Evolutionary conservation across 768 basidiomycete species (phyloP).

Genomic region (Amanita rimosa): DNA sequence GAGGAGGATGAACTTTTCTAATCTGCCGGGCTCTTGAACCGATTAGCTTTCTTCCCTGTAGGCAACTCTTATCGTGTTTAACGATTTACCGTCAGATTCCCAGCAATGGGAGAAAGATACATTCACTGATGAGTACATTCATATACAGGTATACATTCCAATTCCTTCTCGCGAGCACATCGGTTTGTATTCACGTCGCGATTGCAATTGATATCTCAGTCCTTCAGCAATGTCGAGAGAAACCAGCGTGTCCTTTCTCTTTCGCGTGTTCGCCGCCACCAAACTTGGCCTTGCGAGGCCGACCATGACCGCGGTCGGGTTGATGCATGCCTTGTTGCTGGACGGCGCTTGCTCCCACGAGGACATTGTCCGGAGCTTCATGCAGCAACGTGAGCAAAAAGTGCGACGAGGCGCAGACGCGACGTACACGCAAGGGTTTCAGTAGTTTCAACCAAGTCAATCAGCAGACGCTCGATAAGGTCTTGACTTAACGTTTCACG

Average conservation of each 20-base stretch:
- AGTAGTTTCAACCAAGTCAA: constrained; percentile 37
- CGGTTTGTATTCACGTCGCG: not conserved
- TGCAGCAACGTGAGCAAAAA: not conserved
- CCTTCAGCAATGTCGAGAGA: constrained; percentile 27
- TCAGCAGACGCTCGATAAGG: constrained; percentile 35
- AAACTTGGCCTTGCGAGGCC: constrained; percentile 30
- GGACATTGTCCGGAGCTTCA: constrained; percentile 16
- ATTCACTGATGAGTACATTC: not conserved
- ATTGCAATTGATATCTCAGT: not conserved
- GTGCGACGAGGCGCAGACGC: not conserved
- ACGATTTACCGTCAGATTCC: no score
- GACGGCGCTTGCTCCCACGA: constrained; percentile 11
- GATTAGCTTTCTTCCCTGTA: not conserved
- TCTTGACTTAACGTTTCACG: constrained; percentile 46
- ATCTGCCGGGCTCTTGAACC: constrained; percentile 4
- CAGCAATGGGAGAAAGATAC: not conserved
- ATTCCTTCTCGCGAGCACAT: not conserved
- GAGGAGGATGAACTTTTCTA: constrained; percentile 70
- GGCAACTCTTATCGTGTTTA: no score
- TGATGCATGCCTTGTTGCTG: constrained; percentile 16
- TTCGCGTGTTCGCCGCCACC: constrained; percentile 15
- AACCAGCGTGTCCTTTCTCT: constrained; percentile 21
- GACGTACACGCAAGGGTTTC: constrained; percentile 34
- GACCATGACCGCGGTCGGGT: constrained; percentile 27
- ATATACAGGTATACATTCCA: not conserved